phyloP scores from a whole-genome alignment of 1,284 basidiomycete genomes.

The Trametes hirsuta region DNA sequence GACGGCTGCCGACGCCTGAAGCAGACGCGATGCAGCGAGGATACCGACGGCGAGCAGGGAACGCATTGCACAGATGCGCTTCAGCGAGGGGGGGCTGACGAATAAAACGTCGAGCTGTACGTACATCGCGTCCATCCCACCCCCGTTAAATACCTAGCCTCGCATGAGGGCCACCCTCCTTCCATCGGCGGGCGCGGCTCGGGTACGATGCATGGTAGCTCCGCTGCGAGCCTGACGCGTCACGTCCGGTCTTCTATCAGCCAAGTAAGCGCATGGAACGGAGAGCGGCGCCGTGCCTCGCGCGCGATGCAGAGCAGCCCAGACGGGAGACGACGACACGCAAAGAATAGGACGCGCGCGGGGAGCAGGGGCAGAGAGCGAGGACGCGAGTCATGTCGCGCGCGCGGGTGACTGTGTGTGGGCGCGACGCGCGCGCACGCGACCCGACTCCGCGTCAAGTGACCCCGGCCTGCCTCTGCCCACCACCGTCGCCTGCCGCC shows the following conservation, averaged over 20 bases:
- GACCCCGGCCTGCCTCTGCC: background rate
- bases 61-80: background rate
- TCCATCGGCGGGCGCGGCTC: constrained; percentile 1
- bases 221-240: constrained; percentile 9
- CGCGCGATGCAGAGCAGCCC: constrained; percentile 1
- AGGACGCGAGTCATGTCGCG: background rate
- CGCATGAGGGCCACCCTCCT: background rate
- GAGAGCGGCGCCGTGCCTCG: constrained; percentile 3
- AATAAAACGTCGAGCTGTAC: background rate
- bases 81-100: background rate
- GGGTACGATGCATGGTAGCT: background rate
- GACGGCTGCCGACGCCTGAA: constrained; percentile 18
- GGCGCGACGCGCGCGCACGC: constrained; percentile 4
- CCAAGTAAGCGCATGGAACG: constrained; percentile 6
- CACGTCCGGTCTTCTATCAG: constrained; percentile 14
- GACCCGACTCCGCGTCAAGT: constrained; percentile 9
- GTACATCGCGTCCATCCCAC: background rate
- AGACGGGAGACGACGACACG: background rate
- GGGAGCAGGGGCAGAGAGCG: background rate
- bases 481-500: background rate
- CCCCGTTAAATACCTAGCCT: background rate
- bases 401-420: background rate
- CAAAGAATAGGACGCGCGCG: background rate
- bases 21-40: constrained; percentile 5
- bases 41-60: background rate